Base-by-base conservation (phyloP, 495 filamentous ascomycete genomes). In the Pyronema domesticum region DNA sequence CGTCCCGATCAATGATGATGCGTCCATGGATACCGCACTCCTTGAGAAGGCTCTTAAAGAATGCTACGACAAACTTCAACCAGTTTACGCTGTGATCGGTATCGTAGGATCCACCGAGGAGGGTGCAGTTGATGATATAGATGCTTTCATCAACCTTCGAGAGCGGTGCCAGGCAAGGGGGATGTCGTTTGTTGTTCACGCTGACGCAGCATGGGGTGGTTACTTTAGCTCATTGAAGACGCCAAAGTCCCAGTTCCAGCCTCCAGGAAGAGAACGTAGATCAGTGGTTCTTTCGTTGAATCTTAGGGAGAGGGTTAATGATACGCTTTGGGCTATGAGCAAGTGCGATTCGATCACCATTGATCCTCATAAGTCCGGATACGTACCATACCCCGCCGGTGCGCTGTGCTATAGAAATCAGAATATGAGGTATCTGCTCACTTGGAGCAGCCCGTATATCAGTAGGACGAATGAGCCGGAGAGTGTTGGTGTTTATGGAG, bases 371-470 rank as follows among this genome's bases (percentile, higher is more conserved):
- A 75, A 74, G 57, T 55, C 68, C 23, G 71, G 69, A 11, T 74
- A 74, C 54, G 67, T 73, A 14, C 70, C 70, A 5, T 75, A 75
- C 53, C 72, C 72, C 3, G 71, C 71, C 3, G 72, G 73, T 3
- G 67, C 62, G 6, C 55, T 76, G 17, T 66, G 63, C 8, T 75
- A 73, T 47, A 65, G 65, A 3, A 72, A 75, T 49, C 71, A 65
- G 1, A 57, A 70, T 15, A 72, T 73, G 65, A 62, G 67, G 47
- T 70, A 67, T 55, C 59, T 72, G 3, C 65, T 75, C 0, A 75
- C 73, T 0, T 75, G 72, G 73, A 68, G 70, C 2, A 64, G 57
- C n/a, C 72, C 73, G 0, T 63, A 65, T 30, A 58, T 75, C 11
- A 61, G 67, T 9, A 58, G 64, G 6, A 65, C 64, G 11, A 57